Evolutionary conservation across 805 yeast genomes (phyloP), one percentile per base, ranked within the genome.

Genomic region (Suhomyces tanzawaensis): DNA sequence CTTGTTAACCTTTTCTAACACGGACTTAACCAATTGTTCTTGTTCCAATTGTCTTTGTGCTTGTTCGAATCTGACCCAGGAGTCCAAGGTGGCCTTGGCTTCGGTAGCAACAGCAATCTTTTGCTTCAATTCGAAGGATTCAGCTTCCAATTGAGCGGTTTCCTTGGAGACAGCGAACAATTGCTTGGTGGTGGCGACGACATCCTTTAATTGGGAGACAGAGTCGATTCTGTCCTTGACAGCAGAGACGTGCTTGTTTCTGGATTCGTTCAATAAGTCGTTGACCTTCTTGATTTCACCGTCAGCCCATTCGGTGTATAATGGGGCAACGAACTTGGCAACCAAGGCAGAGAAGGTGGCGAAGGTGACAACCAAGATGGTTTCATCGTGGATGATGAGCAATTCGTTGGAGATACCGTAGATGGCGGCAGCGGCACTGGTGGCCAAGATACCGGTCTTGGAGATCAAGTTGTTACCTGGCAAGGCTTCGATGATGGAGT

Each of bases 1-100:
- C 66, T 82, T 71, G 76, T 86, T 81, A 58, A 91, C 93, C 75
- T 87, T 89, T 39, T 89, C 73, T 63, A 89, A 85, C 49, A 93
- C 96, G 42, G 89, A 59, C 60, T 85, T 72, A 52, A 95, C 81
- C 58, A 93, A 81, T 69, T 87, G 96, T 69, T 82, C 78, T 77
- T 93, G 99, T 77, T 93, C 95, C 62, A 81, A 72, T 76, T 88
- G 95, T 76, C 97, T 91, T 53, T 90, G 93, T 64, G 88, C 89
- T 53, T 87, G 84, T 77, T 93, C 99, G 71, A 85, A 86, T 80
- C 98, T 87, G 57, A 90, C 97, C 99, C 99, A 93, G 12, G 98
- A 88, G 72, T 93, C 99, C 63, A 93, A 81, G 45, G 91, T 95
- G 41, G 93, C 72, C 75, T 85, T 89, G 60, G 98, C 98, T 76